Conservation (phyloP, 345 rosid species). For the Tarenaya hassleriana region DNA sequence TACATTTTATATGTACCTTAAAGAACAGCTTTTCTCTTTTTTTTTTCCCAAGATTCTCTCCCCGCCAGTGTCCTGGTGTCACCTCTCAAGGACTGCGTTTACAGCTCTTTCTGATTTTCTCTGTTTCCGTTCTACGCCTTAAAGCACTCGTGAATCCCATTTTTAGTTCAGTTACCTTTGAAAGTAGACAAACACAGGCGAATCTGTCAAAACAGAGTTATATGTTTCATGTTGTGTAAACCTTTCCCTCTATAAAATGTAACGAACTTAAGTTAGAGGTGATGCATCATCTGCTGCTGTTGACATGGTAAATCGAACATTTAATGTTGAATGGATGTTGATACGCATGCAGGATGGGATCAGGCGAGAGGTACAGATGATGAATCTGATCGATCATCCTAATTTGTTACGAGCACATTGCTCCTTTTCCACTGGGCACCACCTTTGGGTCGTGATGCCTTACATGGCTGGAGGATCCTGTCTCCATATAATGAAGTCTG, state of each 20-base stretch:
- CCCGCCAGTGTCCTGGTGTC: constrained; percentile 1
- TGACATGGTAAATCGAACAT: constrained; percentile 14
- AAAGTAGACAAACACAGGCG: constrained; percentile 8
- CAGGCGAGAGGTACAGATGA: constrained; percentile 71
- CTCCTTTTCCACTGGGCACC: constrained; percentile 52
- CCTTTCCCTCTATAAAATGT: constrained; percentile 4
- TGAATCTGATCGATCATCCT: constrained; percentile 68
- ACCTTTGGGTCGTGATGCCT: constrained; percentile 93
- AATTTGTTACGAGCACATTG: constrained; percentile 66
- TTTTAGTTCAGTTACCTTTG: constrained; percentile 9
- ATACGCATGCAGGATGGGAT: constrained; percentile 55
- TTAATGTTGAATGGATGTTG: background rate
- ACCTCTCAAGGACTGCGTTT: background rate
- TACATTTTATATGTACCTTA: no score
- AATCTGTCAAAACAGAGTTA: constrained; percentile 9
- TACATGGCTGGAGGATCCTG: constrained; percentile 89
- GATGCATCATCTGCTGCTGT: constrained; percentile 6
- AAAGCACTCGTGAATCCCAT: constrained; percentile 3
- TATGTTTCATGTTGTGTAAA: background rate
- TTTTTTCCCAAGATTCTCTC: constrained; percentile 3
- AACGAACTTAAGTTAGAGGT: constrained; percentile 18
- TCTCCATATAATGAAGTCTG: constrained; percentile 66
- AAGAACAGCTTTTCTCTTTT: no score
- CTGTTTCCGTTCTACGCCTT: constrained; percentile 10
- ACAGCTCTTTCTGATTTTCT: constrained; percentile 1